Base-by-base conservation (phyloP, 768 basidiomycete genomes). In the Rhizopogon sp. region DNA sequence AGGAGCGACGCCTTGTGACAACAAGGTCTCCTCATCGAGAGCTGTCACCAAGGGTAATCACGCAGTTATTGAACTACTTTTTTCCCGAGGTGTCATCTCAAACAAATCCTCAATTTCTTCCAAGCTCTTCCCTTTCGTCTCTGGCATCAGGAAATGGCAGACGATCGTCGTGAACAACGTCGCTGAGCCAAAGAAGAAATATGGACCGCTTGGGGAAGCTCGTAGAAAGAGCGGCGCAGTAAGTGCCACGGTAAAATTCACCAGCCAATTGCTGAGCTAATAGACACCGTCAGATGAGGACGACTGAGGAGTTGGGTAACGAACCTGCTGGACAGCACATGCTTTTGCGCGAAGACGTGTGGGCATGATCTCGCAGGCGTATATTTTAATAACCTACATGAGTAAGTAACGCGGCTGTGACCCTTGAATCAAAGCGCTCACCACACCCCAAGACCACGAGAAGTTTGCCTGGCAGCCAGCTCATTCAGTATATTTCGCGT, bases 291-390 rank as follows among this genome's bases (percentile, higher is more conserved):
- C 49, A 62, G 46, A 40, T 33, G 41, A 28, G 20, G 22, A 28
- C 8, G 22, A 33, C 22, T 39, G 35, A 13, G 41, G 31, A 42
- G 45, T 35, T 3, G n/a, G 7, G 40, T 8, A n/a, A 58, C 73
- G 35, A 33, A 76, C 76, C 70, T 76, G 77, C 57, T 77, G 75
- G 29, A 72, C 59, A 33, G 72, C 75, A 65, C 55, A 79, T 60
- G 59, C 74, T 66, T 56, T 77, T 58, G 76, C 75, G 22, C 79
- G 74, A 14, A 78, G 74, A 17, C 72, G 71, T 14, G 69, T 73
- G 5, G 79, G 80, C 58, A 81, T 69, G 39, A 81, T 76, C 61
- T 81, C 80, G 39, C 70, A 75, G 20, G 65, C 65, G 62, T 71
- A 72, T 58, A 77, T 69, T 56, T 73, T 72, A 16, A 64, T 69